These are phyloP conservation scores for Fusarium protoensiforme DNA, from an alignment of 2,329 filamentous ascomycete species.

Conservation along the genomic window DNA sequence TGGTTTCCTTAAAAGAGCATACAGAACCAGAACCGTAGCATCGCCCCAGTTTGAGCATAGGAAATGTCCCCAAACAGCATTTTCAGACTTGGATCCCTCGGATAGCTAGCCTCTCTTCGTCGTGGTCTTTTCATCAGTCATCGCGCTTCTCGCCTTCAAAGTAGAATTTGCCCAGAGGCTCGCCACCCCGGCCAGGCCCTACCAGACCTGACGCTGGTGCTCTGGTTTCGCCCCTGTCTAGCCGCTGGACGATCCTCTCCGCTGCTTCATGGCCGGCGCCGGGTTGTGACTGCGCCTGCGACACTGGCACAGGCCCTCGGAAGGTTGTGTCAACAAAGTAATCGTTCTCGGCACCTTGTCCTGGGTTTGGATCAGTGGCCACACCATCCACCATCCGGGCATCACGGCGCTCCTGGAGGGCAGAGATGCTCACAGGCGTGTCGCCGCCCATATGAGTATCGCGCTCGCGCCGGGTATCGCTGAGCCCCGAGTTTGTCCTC, in stretches of 20 bases:
- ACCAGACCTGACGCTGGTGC: slow-evolving; percentile 53
- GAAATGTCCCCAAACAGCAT: not conserved
- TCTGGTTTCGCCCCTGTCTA: slow-evolving; percentile 62
- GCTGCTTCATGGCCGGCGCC: slow-evolving; percentile 62
- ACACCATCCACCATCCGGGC: slow-evolving; percentile 76
- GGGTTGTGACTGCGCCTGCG: slow-evolving; percentile 39
- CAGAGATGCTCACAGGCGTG: slow-evolving; percentile 58
- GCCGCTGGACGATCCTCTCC: slow-evolving; percentile 70
- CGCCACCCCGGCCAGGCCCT: slow-evolving; percentile 56
- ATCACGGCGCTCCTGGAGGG: slow-evolving; percentile 65
- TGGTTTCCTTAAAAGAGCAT: not conserved
- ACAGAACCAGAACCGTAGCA: not conserved
- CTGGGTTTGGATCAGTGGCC: slow-evolving; percentile 63
- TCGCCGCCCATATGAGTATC: slow-evolving; percentile 50
- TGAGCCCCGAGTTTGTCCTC: slow-evolving; percentile 63
- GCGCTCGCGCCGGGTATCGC: slow-evolving; percentile 55
- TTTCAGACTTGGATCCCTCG: not conserved
- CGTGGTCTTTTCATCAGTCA: slow-evolving; percentile 5
- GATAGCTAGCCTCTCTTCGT: not conserved
- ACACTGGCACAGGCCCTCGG: slow-evolving; percentile 63
- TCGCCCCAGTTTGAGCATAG: not conserved
- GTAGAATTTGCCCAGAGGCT: slow-evolving; percentile 67
- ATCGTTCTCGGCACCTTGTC: slow-evolving; percentile 62
- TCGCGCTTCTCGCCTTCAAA: slow-evolving; percentile 61
- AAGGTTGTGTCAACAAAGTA: slow-evolving; percentile 74